Conservation (phyloP, 768 basidiomycete genomes). For the Suillus fuscotomentosus region DNA sequence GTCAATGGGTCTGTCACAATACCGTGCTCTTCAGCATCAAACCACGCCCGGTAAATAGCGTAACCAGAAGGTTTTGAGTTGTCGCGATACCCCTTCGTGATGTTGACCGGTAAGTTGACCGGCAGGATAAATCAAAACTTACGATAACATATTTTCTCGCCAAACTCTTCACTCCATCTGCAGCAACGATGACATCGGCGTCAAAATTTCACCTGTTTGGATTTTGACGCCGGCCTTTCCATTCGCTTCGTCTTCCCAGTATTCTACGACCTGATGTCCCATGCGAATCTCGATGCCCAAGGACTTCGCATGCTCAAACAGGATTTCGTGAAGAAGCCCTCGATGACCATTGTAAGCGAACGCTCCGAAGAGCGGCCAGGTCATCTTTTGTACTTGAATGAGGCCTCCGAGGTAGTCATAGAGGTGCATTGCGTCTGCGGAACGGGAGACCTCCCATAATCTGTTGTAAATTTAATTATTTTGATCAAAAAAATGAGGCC, state of each 20-base stretch:
- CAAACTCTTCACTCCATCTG: conserved; percentile 23
- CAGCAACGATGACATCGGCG: conserved; percentile 23
- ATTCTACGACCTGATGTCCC: conserved; percentile 16
- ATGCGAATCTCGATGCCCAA: conserved; percentile 20
- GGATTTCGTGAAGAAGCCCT: conserved; percentile 21
- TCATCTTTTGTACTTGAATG: conserved; percentile 18
- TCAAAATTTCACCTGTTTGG: conserved; percentile 13
- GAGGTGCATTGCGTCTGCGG: conserved; percentile 11
- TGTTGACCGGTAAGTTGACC: neutral
- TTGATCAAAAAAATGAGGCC: conserved; percentile 10
- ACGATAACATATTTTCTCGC: conserved; percentile 18
- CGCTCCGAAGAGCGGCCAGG: conserved; percentile 13
- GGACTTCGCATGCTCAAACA: conserved; percentile 19
- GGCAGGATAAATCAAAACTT: conserved; percentile 1
- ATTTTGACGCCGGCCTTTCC: conserved; percentile 15
- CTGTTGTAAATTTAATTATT: conserved; percentile 12
- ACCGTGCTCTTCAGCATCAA: conserved; percentile 18
- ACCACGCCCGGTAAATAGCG: conserved; percentile 26
- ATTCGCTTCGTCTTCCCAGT: conserved; percentile 15
- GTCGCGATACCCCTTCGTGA: conserved; percentile 21
- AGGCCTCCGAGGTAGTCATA: conserved; percentile 22
- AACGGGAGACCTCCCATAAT: conserved; percentile 20
- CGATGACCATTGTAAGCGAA: conserved; percentile 28
- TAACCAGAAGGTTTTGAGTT: conserved; percentile 20
- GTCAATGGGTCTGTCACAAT: conserved; percentile 19